phyloP scores from a whole-genome alignment of 495 filamentous ascomycete species.

The Penicillium manginii region DNA sequence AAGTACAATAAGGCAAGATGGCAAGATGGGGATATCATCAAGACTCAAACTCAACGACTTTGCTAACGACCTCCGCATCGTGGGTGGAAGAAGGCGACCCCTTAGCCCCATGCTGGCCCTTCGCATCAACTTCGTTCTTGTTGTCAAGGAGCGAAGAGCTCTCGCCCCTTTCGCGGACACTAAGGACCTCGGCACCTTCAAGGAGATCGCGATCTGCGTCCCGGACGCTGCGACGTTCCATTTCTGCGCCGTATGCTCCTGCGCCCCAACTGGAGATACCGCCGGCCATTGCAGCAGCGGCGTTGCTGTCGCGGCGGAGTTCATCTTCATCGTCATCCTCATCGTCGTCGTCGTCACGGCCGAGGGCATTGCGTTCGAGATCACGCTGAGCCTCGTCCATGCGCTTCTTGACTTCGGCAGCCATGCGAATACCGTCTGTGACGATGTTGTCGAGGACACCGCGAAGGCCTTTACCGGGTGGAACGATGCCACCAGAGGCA shows the following conservation, averaged over 20 bases:
- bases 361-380: constrained; percentile 75
- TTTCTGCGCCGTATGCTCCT: constrained; percentile 54
- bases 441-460: constrained; percentile 97
- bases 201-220: constrained; percentile 79
- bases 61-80: constrained; percentile 39
- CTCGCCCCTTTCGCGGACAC: constrained; percentile 33
- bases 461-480: constrained; percentile 74
- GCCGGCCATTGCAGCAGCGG: constrained; percentile 38
- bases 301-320: constrained; percentile 23
- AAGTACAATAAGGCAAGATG: constrained; percentile 1
- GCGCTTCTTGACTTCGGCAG: constrained; percentile 81
- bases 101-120: constrained; percentile 7
- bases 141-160: constrained; percentile 34
- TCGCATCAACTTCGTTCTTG: constrained; percentile 13
- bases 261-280: constrained; percentile 52
- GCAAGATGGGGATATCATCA: constrained; percentile 25
- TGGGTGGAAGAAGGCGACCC: constrained; percentile 5
- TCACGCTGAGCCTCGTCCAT: constrained; percentile 93
- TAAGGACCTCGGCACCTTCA: constrained; percentile 55
- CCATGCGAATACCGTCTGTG: constrained; percentile 93
- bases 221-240: constrained; percentile 64
- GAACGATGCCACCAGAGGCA: constrained; percentile 56
- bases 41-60: constrained; percentile 47
- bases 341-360: constrained; percentile 75
- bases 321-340: constrained; percentile 67